phyloP scores from a whole-genome alignment of 139 green algal species.

The Raphidocelis subcapitata region DNA sequence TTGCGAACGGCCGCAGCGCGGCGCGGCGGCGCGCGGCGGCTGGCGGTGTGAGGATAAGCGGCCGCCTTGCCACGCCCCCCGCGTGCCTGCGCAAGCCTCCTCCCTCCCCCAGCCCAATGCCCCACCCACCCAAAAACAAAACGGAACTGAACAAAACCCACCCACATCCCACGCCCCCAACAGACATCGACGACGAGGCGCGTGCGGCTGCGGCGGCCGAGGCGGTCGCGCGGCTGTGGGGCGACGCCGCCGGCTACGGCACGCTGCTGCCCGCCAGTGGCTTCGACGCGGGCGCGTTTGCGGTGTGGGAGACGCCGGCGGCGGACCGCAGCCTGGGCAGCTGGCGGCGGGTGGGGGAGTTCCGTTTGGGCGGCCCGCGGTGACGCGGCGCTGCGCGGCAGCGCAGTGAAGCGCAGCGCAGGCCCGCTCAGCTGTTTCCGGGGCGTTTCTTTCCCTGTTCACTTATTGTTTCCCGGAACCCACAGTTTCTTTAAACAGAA shows the following conservation, averaged over 20 bases:
- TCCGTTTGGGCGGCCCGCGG: not conserved
- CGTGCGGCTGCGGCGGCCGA: not conserved
- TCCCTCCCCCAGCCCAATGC: no score
- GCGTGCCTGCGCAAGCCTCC: not conserved
- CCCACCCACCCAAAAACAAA: no score
- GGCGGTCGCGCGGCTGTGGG: conserved; percentile 34
- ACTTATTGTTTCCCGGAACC: no score
- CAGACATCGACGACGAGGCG: not conserved
- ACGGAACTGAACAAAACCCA: no score
- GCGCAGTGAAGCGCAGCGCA: not conserved
- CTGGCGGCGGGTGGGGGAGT: conserved; percentile 37
- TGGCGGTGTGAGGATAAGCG: not conserved
- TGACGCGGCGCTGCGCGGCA: not conserved
- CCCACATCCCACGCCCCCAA: not conserved
- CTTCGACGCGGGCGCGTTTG: conserved; percentile 26
- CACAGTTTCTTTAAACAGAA: no score
- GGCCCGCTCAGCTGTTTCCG: no score
- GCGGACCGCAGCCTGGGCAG: conserved; percentile 23
- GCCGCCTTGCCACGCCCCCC: not conserved
- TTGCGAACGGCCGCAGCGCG: not conserved
- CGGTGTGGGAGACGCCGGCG: conserved; percentile 42
- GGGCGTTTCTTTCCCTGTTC: no score
- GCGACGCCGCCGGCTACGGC: conserved; percentile 40
- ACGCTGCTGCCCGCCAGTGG: conserved; percentile 48
- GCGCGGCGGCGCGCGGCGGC: not conserved